A percentile compares a stretch with the other conserved stretches of the same genome.
phyloP scores from a whole-genome alignment of 208 protist genomes.

The Borovskyia barvae region DNA sequence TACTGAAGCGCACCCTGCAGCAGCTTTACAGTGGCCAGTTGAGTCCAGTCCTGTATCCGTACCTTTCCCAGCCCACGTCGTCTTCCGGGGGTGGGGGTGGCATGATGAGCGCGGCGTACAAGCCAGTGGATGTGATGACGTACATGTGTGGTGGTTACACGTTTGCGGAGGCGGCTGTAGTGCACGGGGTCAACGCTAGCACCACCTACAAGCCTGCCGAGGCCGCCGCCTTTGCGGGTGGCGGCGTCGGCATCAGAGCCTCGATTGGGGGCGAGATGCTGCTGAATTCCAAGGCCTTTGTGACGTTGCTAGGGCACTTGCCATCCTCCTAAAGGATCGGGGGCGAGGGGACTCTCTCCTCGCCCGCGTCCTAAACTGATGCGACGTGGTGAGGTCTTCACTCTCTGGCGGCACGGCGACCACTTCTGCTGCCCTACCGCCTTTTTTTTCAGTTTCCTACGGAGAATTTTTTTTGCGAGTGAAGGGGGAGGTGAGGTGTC shows the following conservation, averaged over 20 bases:
- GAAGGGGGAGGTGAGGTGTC: no score
- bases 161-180: conserved; percentile 77
- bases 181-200: conserved; percentile 63
- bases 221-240: conserved; percentile 30
- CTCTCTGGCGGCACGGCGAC: no score
- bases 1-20: conserved; percentile 83
- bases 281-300: conserved; percentile 61
- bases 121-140: conserved; percentile 64
- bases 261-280: conserved; percentile 55
- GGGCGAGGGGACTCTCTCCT: no score
- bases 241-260: conserved; percentile 28
- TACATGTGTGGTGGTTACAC: conserved; percentile 90
- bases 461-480: no score
- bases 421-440: no score
- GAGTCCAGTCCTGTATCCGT: conserved; percentile 48
- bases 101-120: conserved; percentile 25
- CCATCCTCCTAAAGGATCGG: conserved; percentile 12
- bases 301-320: conserved; percentile 36
- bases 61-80: conserved; percentile 35
- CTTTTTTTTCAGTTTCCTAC: no score
- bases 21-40: conserved; percentile 67
- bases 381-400: background rate
- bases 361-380: background rate
- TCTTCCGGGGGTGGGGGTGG: conserved; percentile 19
- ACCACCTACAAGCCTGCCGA: conserved; percentile 59